Conservation (phyloP, 2,329 filamentous ascomycete genomes). For the Cladosporium oxysporum region DNA sequence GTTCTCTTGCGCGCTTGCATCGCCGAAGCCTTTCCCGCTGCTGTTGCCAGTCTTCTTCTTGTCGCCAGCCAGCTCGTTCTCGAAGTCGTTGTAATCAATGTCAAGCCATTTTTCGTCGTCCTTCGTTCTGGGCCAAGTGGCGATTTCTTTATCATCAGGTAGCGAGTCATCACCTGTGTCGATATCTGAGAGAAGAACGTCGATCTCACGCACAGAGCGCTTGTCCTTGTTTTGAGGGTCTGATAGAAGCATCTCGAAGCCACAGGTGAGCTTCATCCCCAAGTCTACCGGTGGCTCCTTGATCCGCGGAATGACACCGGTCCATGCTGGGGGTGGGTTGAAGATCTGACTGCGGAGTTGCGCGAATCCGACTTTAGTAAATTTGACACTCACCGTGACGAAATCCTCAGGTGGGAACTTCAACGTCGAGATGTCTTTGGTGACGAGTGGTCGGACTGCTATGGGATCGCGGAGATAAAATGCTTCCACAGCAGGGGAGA, state of each 20-base stretch:
- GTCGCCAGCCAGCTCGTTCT: slow-evolving; percentile 69
- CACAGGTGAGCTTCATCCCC: slow-evolving; percentile 87
- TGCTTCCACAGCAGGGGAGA: slow-evolving; percentile 82
- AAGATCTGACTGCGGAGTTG: slow-evolving; percentile 88
- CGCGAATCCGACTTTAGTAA: slow-evolving; percentile 87
- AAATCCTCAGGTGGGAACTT: slow-evolving; percentile 76
- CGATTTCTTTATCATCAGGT: slow-evolving; percentile 73
- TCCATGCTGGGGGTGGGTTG: slow-evolving; percentile 60
- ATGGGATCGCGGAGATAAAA: slow-evolving; percentile 90
- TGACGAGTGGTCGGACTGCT: slow-evolving; percentile 67
- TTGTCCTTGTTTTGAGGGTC: slow-evolving; percentile 69
- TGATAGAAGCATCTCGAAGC: slow-evolving; percentile 82
- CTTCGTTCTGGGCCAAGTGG: slow-evolving; percentile 67
- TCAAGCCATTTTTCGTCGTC: slow-evolving; percentile 92
- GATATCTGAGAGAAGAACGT: slow-evolving; percentile 73
- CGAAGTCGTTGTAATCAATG: slow-evolving; percentile 87
- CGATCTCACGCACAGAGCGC: slow-evolving; percentile 71
- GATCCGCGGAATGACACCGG: slow-evolving; percentile 44
- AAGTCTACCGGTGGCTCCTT: slow-evolving; percentile 56
- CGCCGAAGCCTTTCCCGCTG: slow-evolving; percentile 54
- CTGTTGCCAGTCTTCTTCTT: slow-evolving; percentile 24
- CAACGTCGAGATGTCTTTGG: slow-evolving; percentile 55
- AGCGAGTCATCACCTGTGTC: slow-evolving; percentile 69
- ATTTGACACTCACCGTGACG: slow-evolving; percentile 74
- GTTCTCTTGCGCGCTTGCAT: slow-evolving; percentile 69